phyloP scores from a whole-genome alignment of 805 yeast species.

The Blastobotrys muscicola region DNA sequence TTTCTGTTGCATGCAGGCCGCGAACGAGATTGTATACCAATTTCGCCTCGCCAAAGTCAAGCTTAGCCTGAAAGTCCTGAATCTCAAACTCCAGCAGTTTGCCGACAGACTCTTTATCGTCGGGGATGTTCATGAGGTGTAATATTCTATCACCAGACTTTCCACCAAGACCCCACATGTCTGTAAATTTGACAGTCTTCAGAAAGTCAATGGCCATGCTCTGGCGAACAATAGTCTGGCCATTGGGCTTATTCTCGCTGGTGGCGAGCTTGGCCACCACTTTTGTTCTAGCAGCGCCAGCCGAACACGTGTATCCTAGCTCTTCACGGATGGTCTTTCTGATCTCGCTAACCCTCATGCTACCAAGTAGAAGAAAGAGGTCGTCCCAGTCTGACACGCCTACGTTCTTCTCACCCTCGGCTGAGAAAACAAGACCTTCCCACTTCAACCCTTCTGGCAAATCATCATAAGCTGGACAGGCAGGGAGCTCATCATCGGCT shows the following conservation, averaged over 20 bases:
- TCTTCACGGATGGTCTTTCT: slow-evolving; percentile 43
- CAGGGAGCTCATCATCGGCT: slow-evolving; percentile 32
- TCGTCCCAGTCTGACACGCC: slow-evolving; percentile 70
- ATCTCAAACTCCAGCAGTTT: slow-evolving; percentile 41
- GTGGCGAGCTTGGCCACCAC: slow-evolving; percentile 81
- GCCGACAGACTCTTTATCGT: slow-evolving; percentile 36
- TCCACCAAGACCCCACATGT: slow-evolving; percentile 90
- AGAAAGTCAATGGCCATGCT: slow-evolving; percentile 44
- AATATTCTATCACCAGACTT: slow-evolving; percentile 59
- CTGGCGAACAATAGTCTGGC: slow-evolving; percentile 65
- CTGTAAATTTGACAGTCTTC: slow-evolving; percentile 51
- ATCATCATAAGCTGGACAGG: slow-evolving; percentile 20
- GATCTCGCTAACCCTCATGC: slow-evolving; percentile 45
- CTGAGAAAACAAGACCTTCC: slow-evolving; percentile 16
- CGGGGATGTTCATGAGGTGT: slow-evolving; percentile 42
- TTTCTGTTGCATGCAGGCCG: slow-evolving; percentile 49
- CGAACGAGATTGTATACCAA: slow-evolving; percentile 53
- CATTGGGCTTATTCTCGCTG: slow-evolving; percentile 74
- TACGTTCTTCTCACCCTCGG: slow-evolving; percentile 15
- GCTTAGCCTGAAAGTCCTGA: slow-evolving; percentile 28
- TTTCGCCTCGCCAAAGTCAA: slow-evolving; percentile 40
- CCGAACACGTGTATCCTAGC: slow-evolving; percentile 79
- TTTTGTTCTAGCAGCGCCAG: slow-evolving; percentile 73
- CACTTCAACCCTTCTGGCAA: slow-evolving; percentile 13
- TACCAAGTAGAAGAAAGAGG: slow-evolving; percentile 55